Conservation (phyloP, 768 basidiomycete species). For the Coprinopsis cinerea region DNA sequence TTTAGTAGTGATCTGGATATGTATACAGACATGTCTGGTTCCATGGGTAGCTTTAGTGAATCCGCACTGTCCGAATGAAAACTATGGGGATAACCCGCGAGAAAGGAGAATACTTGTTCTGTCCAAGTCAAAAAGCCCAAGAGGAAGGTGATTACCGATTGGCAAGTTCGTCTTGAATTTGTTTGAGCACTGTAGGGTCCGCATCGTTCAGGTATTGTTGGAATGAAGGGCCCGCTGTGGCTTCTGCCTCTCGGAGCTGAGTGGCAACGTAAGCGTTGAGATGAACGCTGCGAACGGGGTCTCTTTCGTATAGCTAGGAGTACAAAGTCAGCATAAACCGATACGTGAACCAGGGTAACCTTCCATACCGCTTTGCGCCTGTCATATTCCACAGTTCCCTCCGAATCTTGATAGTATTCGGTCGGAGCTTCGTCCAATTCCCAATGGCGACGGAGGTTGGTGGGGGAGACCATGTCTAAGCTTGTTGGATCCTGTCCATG, state of each 20-base stretch:
- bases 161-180: constrained; percentile 53
- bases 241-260: constrained; percentile 61
- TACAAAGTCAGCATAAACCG: constrained; percentile 8
- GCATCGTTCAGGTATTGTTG: constrained; percentile 59
- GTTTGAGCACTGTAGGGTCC: constrained; percentile 69
- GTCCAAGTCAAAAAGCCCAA: too few relatives aligned
- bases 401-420: constrained; percentile 55
- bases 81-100: too few relatives aligned
- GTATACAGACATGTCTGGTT: constrained; percentile 53
- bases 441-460: constrained; percentile 60
- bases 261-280: constrained; percentile 56
- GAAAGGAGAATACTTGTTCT: too few relatives aligned
- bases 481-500: constrained; percentile 21
- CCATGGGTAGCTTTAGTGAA: constrained; percentile 46
- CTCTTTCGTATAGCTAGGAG: constrained; percentile 57
- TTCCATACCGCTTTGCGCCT: constrained; percentile 62
- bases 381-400: constrained; percentile 70
- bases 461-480: constrained; percentile 26
- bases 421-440: constrained; percentile 55
- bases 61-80: constrained; percentile 35
- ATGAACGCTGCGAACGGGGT: constrained; percentile 63
- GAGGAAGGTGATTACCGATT: background rate
- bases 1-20: constrained; percentile 50
- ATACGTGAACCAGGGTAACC: constrained; percentile 4
- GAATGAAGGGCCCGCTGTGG: constrained; percentile 53